Evolutionary conservation across 129 eudicot genomes (phyloP).

Genomic region (Tagetes erecta): DNA sequence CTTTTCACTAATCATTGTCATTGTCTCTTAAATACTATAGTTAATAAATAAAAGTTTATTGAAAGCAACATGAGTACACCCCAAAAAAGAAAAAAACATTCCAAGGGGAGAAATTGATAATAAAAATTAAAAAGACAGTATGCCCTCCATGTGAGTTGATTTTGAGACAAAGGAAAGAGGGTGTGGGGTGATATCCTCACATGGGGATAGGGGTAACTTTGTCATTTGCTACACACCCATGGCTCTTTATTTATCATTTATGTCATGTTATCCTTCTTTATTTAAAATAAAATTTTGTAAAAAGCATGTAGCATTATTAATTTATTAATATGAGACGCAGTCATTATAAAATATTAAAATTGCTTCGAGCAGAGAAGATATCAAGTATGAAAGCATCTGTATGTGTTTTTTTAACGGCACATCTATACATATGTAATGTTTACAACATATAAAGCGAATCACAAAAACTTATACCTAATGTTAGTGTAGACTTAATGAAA

Average conservation of each 20-base stretch:
- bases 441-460: too few relatives aligned
- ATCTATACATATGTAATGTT: too few relatives aligned
- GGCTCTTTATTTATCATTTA: constrained; percentile 22
- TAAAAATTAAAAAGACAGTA: constrained; percentile 36
- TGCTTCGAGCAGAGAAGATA: too few relatives aligned
- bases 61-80: constrained; percentile 30
- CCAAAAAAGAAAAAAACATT: constrained; percentile 33
- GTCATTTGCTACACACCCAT: constrained; percentile 29
- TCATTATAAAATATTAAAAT: too few relatives aligned
- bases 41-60: constrained; percentile 11
- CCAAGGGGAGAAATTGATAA: constrained; percentile 18
- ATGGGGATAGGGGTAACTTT: constrained; percentile 34
- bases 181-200: constrained; percentile 39
- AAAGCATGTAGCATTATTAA: background rate
- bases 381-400: too few relatives aligned
- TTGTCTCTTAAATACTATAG: constrained; percentile 28
- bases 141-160: constrained; percentile 50
- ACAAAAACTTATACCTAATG: too few relatives aligned
- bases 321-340: too few relatives aligned
- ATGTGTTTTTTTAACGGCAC: too few relatives aligned
- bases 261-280: constrained; percentile 19
- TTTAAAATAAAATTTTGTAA: background rate
- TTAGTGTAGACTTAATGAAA: too few relatives aligned
- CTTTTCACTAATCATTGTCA: constrained; percentile 39
- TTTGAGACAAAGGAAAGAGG: constrained; percentile 40